phyloP scores from a whole-genome alignment of 164 flowering plant species.

The Tetrastigma voinierianum region DNA sequence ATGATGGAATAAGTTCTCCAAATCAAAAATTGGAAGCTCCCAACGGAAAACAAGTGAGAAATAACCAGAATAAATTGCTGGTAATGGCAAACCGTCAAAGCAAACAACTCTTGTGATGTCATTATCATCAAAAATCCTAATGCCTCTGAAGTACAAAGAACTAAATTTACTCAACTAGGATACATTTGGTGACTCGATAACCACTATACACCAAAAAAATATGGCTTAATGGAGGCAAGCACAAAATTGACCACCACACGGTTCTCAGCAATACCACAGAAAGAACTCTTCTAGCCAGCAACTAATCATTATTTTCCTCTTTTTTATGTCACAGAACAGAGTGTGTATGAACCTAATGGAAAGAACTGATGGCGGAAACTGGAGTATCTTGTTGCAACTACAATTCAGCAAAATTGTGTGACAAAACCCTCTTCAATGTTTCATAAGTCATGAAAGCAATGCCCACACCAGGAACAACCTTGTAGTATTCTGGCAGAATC shows the following conservation, averaged over 20 bases:
- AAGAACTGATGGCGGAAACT: neutral
- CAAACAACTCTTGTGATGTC: conserved; percentile 6
- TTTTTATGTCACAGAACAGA: neutral
- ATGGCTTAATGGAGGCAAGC: conserved; percentile 28
- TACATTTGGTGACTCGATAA: conserved; percentile 19
- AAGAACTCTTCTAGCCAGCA: conserved; percentile 25
- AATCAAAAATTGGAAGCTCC: no score
- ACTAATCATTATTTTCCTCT: conserved; percentile 1
- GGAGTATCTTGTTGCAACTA: conserved; percentile 13
- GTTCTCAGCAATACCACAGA: conserved; percentile 7
- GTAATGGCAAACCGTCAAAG: neutral
- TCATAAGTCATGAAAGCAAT: conserved; percentile 85
- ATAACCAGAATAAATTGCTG: neutral
- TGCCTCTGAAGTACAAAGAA: neutral
- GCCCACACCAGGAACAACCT: conserved; percentile 86
- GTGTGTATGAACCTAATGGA: neutral
- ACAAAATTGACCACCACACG: conserved; percentile 53
- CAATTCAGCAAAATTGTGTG: conserved; percentile 17
- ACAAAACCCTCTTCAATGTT: conserved; percentile 58
- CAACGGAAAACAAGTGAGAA: no score
- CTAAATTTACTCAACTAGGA: conserved; percentile 1
- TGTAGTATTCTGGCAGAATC: conserved; percentile 81
- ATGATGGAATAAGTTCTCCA: no score
- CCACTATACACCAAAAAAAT: conserved; percentile 33
- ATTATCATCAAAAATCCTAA: conserved; percentile 7